phyloP scores from a whole-genome alignment of 768 basidiomycete genomes.

The Boletus subcaerulescens region DNA sequence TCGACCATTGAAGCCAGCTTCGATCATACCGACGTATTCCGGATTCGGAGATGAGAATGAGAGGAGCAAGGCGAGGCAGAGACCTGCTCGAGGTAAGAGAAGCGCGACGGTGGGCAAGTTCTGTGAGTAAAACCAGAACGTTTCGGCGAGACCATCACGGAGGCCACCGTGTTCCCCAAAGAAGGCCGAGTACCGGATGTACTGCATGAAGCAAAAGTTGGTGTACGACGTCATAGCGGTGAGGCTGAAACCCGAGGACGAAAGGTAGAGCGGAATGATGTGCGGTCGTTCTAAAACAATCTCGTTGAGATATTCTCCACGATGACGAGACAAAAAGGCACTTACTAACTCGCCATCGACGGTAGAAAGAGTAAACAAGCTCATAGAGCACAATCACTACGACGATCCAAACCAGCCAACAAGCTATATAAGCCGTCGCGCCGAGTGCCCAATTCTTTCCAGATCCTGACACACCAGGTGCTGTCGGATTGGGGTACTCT shows the following conservation, averaged over 20 bases:
- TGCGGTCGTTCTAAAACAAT: slow-evolving; percentile 66
- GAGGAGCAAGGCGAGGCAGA: too few species aligned
- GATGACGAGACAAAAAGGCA: slow-evolving; percentile 27
- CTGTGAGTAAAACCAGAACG: too few species aligned
- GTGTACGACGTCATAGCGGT: slow-evolving; percentile 68
- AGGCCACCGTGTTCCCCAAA: too few species aligned
- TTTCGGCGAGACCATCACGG: too few species aligned
- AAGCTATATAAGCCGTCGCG: slow-evolving; percentile 78
- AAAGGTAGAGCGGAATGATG: slow-evolving; percentile 81
- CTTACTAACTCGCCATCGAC: slow-evolving; percentile 80
- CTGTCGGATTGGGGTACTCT: slow-evolving; percentile 67
- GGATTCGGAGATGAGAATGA: too few species aligned
- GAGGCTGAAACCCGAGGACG: slow-evolving; percentile 71
- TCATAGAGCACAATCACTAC: slow-evolving; percentile 77
- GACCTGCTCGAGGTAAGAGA: too few species aligned
- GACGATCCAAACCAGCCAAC: slow-evolving; percentile 73
- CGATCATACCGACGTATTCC: too few species aligned
- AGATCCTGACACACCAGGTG: slow-evolving; percentile 66
- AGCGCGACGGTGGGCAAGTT: too few species aligned
- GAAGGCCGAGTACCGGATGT: too few species aligned
- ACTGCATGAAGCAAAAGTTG: too few species aligned
- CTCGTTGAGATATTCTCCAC: slow-evolving; percentile 3
- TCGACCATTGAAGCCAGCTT: too few species aligned
- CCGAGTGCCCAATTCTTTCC: slow-evolving; percentile 80
- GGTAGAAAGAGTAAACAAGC: slow-evolving; percentile 67